Evolutionary conservation across 305 asterid species (phyloP), one percentile per base, ranked within the genome.

Genomic region (Fraxinus velutina): DNA sequence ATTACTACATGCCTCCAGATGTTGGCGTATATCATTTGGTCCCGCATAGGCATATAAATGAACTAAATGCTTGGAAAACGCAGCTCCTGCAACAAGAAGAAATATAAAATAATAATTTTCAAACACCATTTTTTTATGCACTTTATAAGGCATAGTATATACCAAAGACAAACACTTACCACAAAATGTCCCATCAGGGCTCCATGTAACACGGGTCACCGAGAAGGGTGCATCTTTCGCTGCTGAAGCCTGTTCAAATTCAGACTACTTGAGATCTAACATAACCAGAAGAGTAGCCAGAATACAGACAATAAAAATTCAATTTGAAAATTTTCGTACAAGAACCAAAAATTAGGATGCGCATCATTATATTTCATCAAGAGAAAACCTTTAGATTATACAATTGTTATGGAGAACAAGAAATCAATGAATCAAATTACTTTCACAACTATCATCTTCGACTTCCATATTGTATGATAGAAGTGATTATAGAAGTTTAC

Each of bases 131-230:
- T 32, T 27, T 22, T 32, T 15, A 68, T 73, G 72, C 39, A 36
- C 73, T 8, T 72, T 77, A 17, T 75, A 57, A 75, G 55, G 22
- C 21, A 30, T 7, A 66, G 68, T 36, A 81, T 64, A 9, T 66
- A 68, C 85, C 39, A 19, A 78, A 76, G 37, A 83, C 37, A 78
- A 57, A 75, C 19, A 86, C 86, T 77, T 90, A 94, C 98, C 98
- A 74, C 89, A 89, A 86, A 88, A 92, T 55, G 89, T 83, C 73
- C 98, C 98, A 88, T 94, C 97, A 5, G 92, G 91, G 83, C 98
- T 93, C 96, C 97, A 94, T 9, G 96, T 88, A 85, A 94, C 97
- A 27, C 92, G 90, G 88, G 74, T 92, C 64, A 93, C 96, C 44
- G 93, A 84, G 84, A 91, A 90, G 13, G 96, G 93, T 81, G 89